Evolutionary conservation across 106 monocot species (phyloP).

Genomic region (Acorus gramineus): DNA sequence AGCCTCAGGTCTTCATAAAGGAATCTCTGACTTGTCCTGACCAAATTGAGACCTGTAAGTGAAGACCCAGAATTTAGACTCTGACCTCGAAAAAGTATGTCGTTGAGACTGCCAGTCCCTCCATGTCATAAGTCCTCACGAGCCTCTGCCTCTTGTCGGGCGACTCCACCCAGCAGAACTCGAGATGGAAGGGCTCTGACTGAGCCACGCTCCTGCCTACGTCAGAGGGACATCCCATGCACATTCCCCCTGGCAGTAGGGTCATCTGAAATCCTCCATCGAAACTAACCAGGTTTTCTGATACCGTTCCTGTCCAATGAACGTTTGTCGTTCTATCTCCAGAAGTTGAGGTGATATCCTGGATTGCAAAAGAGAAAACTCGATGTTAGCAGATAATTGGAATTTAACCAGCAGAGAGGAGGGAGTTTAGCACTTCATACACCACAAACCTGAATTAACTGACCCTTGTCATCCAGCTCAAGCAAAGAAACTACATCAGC

Average conservation of each 20-base stretch:
- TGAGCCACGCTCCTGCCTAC: constrained; percentile 55
- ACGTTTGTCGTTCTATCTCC: constrained; percentile 46
- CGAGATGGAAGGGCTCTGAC: constrained; percentile 79
- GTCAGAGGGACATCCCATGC: constrained; percentile 78
- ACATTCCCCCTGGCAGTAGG: constrained; percentile 82
- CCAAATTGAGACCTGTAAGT: too few relatives aligned
- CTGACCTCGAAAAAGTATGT: constrained; percentile 67
- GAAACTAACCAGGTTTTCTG: constrained; percentile 51
- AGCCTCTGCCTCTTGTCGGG: constrained; percentile 71
- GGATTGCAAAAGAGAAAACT: neutral
- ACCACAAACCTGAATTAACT: constrained; percentile 54
- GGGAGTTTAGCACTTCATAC: neutral
- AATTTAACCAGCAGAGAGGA: neutral
- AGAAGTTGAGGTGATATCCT: constrained; percentile 52
- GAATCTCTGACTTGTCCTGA: too few relatives aligned
- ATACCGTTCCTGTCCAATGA: constrained; percentile 61
- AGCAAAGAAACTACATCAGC: constrained; percentile 61
- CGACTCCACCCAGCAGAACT: constrained; percentile 94
- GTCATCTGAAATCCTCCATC: constrained; percentile 83
- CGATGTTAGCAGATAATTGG: neutral
- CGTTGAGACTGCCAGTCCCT: constrained; percentile 84
- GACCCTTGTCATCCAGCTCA: constrained; percentile 50
- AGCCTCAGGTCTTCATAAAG: too few relatives aligned
- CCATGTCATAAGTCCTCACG: constrained; percentile 65
- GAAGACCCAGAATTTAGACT: constrained; percentile 17